These are phyloP conservation scores for Paspalum vaginatum DNA, from an alignment of 176 grass and related monocot species.

Conservation along the genomic window DNA sequence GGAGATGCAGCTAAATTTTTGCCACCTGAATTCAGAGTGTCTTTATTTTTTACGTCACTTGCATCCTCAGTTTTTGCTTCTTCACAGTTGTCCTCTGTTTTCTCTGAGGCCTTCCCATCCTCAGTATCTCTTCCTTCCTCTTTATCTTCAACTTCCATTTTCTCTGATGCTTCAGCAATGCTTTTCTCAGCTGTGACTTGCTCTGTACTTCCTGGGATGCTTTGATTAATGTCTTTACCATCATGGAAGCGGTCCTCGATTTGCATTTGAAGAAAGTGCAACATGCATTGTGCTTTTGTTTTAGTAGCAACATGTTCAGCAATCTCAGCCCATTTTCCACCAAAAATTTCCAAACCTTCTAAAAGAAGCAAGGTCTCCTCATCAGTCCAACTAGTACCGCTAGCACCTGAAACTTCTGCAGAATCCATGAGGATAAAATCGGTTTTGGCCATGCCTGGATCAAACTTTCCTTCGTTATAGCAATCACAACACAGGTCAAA, in stretches of 20 bases:
- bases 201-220: slow-evolving; percentile 42
- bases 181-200: slow-evolving; percentile 48
- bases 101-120: slow-evolving; percentile 48
- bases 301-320: slow-evolving; percentile 99
- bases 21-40: slow-evolving; percentile 46
- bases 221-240: slow-evolving; percentile 49
- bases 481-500: slow-evolving; percentile 96
- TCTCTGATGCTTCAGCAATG: slow-evolving; percentile 53
- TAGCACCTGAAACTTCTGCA: slow-evolving; percentile 77
- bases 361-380: slow-evolving; percentile 96
- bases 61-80: slow-evolving; percentile 49
- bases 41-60: slow-evolving; percentile 52
- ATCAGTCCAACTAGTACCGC: slow-evolving; percentile 97
- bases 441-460: slow-evolving; percentile 77
- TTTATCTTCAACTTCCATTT: slow-evolving; percentile 76
- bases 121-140: slow-evolving; percentile 51
- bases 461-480: slow-evolving; percentile 89
- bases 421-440: slow-evolving; percentile 99
- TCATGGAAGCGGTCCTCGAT: slow-evolving; percentile 87
- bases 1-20: slow-evolving; percentile 48
- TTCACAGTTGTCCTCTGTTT: slow-evolving; percentile 46
- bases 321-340: slow-evolving; percentile 97
- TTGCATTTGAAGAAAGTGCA: slow-evolving; percentile 99
- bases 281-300: slow-evolving; percentile 95
- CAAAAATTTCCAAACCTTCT: slow-evolving; percentile 98